Evolutionary conservation across 2,329 filamentous ascomycete species (phyloP), one percentile per base, ranked within the genome.

Genomic region (Beauveria medogensis): DNA sequence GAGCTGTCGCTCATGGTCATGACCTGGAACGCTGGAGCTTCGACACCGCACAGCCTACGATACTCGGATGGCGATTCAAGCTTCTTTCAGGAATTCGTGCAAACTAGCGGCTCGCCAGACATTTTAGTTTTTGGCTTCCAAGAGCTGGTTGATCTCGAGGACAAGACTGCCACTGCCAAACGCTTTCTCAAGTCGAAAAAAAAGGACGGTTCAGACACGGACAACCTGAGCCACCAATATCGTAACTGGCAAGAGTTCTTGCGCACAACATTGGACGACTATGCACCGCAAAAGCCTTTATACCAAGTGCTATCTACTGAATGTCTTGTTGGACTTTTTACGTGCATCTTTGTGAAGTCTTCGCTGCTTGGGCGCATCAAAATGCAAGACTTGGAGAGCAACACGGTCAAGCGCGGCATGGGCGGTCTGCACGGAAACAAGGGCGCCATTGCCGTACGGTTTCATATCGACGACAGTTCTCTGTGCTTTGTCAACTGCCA

Each of bases 1-100:
- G 87, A 95, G 67, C 79, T 97, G 61, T 88, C 85, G 54, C 87
- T 90, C 14, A 78, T 91, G 43, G 84, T 96, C 28, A 82, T 97
- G 78, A 97, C 92, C 0, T 99, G 94, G 94, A 99, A 99, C 71
- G 93, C 92, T 1, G 94, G 94, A 1, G 94, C 94, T n/a, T 88
- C 89, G 18, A 96, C 94, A n/a, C 94, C 94, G 0, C 87, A 86
- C 62, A 90, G 87, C 68, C 78, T 97, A 40, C 83, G 89, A 59
- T 85, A 90, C 64, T 84, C 85, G 1, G 81, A 84, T 34, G 77
- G 83, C 58, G 91, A 96, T 68, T 83, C 84, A 12, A 80, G 81
- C 48, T 97, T 97, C 72, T 89, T 97, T 69, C 85, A 86, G 65
- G 85, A 93, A 61, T 81, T 96, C 18, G 79, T 99, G 28, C 83